Evolutionary conservation across 768 basidiomycete genomes (phyloP).

Genomic region (Tephrocybe sp.): DNA sequence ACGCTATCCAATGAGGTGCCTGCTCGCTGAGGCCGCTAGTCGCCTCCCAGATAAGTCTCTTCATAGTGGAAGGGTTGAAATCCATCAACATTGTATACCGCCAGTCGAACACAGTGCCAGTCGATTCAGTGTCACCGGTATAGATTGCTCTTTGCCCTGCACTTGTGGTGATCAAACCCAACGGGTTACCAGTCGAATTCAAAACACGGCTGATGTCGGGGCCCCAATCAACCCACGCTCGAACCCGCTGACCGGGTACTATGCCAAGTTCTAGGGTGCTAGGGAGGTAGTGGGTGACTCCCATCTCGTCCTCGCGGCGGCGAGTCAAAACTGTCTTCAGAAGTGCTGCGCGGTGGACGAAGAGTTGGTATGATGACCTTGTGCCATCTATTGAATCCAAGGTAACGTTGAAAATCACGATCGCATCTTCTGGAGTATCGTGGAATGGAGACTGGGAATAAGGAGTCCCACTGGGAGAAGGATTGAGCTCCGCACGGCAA

Average conservation of each 20-base stretch:
- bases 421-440: constrained; percentile 4
- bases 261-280: not conserved
- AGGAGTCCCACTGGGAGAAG: not conserved
- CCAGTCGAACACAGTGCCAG: too few species aligned
- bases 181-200: too few species aligned
- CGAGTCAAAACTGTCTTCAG: not conserved
- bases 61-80: too few species aligned
- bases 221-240: too few species aligned
- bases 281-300: not conserved
- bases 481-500: constrained; percentile 18
- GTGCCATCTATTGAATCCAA: not conserved
- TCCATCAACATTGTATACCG: too few species aligned
- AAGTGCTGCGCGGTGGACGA: constrained; percentile 9
- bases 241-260: not conserved
- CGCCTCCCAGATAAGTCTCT: too few species aligned
- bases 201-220: too few species aligned
- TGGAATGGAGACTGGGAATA: constrained; percentile 7
- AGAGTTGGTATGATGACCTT: constrained; percentile 5
- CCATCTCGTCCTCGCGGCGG: constrained; percentile 1
- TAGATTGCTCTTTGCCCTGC: too few species aligned
- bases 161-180: too few species aligned
- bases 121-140: too few species aligned
- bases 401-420: constrained; percentile 10
- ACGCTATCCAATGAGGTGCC: too few species aligned
- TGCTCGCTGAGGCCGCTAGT: too few species aligned